Evolutionary conservation across 1,284 basidiomycete species (phyloP).

Genomic region (Limonomyces culmigenus): DNA sequence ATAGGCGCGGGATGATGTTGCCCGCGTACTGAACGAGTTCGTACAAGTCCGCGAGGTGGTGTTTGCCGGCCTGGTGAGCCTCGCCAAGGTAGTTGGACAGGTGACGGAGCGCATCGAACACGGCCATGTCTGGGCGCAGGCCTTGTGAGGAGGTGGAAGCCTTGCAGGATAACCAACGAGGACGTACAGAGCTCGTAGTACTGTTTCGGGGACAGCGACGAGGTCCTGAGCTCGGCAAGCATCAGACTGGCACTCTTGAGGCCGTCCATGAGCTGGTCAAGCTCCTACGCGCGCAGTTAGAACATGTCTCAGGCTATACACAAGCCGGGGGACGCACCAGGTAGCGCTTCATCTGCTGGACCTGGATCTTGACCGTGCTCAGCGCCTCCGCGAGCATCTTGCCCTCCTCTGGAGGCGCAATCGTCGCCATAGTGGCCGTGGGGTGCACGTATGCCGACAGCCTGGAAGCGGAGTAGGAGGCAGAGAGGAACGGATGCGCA

Average conservation of each 20-base stretch:
- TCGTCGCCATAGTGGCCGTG: slow-evolving; percentile 5
- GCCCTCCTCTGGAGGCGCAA: slow-evolving; percentile 43
- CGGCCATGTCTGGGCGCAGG: slow-evolving; percentile 68
- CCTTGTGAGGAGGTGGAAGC: not conserved
- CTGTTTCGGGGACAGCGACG: slow-evolving; percentile 83
- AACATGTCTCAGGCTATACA: not conserved
- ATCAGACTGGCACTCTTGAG: slow-evolving; percentile 90
- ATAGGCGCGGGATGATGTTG: slow-evolving; percentile 84
- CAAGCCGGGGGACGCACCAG: slow-evolving; percentile 38
- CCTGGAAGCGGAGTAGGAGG: too few species aligned
- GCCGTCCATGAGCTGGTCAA: slow-evolving; percentile 93
- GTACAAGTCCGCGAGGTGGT: slow-evolving; percentile 92
- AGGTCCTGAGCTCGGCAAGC: slow-evolving; percentile 87
- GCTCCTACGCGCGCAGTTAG: slow-evolving; percentile 34
- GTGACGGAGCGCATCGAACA: slow-evolving; percentile 86
- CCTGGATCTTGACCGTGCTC: slow-evolving; percentile 81
- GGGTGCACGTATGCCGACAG: too few species aligned
- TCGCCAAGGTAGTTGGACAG: slow-evolving; percentile 91
- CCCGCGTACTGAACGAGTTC: slow-evolving; percentile 95
- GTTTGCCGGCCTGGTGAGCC: slow-evolving; percentile 74
- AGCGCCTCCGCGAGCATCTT: slow-evolving; percentile 72
- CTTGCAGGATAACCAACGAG: not conserved
- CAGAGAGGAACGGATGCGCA: too few species aligned
- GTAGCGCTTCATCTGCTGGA: slow-evolving; percentile 85
- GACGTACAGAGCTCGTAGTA: slow-evolving; percentile 89